Base-by-base conservation (phyloP, 257 asterid genomes). In the Leonotis leonurus region DNA sequence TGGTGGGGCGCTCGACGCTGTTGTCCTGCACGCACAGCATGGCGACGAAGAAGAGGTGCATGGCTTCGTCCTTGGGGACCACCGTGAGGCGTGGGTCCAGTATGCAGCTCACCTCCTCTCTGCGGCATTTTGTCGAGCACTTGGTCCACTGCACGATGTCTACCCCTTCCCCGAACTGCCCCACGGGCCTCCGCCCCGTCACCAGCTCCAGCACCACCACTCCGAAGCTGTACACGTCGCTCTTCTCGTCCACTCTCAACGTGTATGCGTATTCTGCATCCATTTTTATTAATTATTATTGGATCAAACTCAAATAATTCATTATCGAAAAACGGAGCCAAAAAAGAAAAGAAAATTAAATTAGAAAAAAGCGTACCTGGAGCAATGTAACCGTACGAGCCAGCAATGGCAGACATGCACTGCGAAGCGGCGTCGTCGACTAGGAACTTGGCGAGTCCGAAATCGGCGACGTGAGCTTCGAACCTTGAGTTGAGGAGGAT, bases 391-490 rank as follows among this genome's bases (percentile, higher is more conserved):
- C 99, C 99, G 58, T 89, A 92, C 8, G 99, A 92, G 5, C 99
- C 99, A 4, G 95, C 99, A 46, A 92, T 69, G 3, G 94, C 96
- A 10, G 99, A 92, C 99, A 92, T 92, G 78, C 96, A 89, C 64
- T 92, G 89, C 2, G 97, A 89, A 17, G 95, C 95, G 6, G 83
- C 96, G 12, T 81, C 86, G 27, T 79, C 99, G 16, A 69, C 83
- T 80, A 89, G 69, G 80, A 83, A 92, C 76, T 87, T 92, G 2
- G 99, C 99, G 70, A 92, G 59, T 22, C 99, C 98, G 36, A 92
- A 92, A 76, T 92, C 98, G 0, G 98, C 98, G 25, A 92, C 98
- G 44, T 86, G 97, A 37, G 98, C 98, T 72, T 92, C 98, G 13
- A 80, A 88, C 35, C 70, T 80, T 5, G 97, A 86, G 63, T 85